Evolutionary conservation across 129 eudicot genomes (phyloP), one percentile per base, ranked within the genome.

Genomic region (Saussurea involucrata): DNA sequence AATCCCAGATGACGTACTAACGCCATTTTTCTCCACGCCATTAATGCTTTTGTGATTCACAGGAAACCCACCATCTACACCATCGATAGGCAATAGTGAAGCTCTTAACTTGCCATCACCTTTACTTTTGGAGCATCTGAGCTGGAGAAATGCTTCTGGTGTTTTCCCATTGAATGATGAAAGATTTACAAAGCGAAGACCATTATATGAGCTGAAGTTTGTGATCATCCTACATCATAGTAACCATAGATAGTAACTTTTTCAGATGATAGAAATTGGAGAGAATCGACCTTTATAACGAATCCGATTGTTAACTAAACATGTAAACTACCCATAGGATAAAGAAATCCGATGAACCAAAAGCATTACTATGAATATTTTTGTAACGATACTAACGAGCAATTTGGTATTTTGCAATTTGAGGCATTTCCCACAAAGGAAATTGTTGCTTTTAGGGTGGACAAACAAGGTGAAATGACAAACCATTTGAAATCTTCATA

Each of bases 21-120:
- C 82, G 44, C 82, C 81, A 37, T 79, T 83, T 63, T 66, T 78
- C 66, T 80, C 81, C 64, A 70, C 80, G 15, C 74, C 67, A 57
- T 80, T 77, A 17, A 68, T 42, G 22, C 85, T 71, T 75, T 75
- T 78, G 34, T 82, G 53, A 63, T 84, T 86, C 57, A 89, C 76
- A 29, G 77, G 80, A 66, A 87, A 79, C 34, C 82, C 84, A 12
- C 85, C 87, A 79, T 89, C 98, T 32, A 87, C 84, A 17, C 85
- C 87, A 81, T 89, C 98, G 32, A 87, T 85, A 42, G 92, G 89
- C 71, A 83, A 78, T 31, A 91, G 22, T 7, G 89, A 80, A 44
- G 93, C 87, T 81, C 78, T 86, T 20, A 87, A 61, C 74, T 74
- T 83, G 15, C 80, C 82, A 68, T 78, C 80, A 13, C 58, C 65